A percentile compares a stretch with the other conserved stretches of the same genome.
Conservation (phyloP, 1,139 yeast species). For the Diutina scorzettiae region DNA sequence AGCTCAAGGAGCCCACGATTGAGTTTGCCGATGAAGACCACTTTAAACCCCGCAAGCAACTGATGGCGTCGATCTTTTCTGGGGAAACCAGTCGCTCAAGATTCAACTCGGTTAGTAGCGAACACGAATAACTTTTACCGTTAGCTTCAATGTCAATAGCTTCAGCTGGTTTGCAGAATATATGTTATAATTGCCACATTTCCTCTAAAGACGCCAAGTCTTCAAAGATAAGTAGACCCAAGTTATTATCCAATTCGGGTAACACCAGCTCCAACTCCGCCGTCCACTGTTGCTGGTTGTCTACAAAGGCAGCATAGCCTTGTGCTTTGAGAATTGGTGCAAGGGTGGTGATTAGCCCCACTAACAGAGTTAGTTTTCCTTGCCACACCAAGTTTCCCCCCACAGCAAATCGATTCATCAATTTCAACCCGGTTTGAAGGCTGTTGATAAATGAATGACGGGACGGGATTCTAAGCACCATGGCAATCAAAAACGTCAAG, state of each 20-base stretch:
- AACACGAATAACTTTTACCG: background rate
- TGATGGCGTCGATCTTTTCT: background rate
- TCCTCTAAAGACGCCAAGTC: background rate
- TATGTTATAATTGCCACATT: too few species aligned
- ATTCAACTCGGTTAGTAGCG: constrained; percentile 1
- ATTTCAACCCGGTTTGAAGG: background rate
- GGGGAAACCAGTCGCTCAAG: background rate
- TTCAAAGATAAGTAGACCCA: background rate
- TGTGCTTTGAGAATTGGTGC: background rate
- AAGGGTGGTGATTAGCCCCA: background rate
- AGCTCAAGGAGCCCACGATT: background rate
- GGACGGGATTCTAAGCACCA: background rate
- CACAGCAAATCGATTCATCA: background rate
- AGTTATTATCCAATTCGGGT: background rate
- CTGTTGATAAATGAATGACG: background rate
- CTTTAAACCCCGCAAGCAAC: constrained; percentile 3
- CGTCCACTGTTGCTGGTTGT: too few species aligned
- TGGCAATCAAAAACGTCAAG: background rate
- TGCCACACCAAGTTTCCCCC: background rate
- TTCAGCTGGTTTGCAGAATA: background rate
- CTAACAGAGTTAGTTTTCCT: background rate
- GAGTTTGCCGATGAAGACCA: constrained; percentile 3
- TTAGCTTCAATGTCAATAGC: background rate
- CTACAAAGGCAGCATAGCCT: background rate
- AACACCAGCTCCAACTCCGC: too few species aligned